phyloP scores from a whole-genome alignment of 352 stramenopile genomes.

The Peronospora belbahrii region DNA sequence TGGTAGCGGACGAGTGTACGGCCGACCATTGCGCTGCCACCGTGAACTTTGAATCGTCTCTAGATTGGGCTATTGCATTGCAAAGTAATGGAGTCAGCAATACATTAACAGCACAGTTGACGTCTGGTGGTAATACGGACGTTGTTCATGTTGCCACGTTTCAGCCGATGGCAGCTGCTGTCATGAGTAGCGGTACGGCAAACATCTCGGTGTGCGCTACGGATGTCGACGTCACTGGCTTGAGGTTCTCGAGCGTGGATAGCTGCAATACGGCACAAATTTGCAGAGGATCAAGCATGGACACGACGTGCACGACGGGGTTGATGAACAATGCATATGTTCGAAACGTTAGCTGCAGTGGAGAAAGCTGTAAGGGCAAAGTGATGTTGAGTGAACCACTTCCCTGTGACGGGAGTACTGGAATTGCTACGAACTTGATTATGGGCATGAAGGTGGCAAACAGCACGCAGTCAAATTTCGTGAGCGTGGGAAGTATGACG shows the following conservation, averaged over 20 bases:
- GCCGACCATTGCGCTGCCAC: slow-evolving; percentile 44
- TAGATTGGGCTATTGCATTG: slow-evolving; percentile 69
- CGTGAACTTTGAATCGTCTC: slow-evolving; percentile 31
- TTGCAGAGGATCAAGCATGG: slow-evolving; percentile 37
- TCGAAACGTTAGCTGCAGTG: slow-evolving; percentile 32
- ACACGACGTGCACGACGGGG: slow-evolving; percentile 39
- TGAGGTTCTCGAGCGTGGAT: slow-evolving; percentile 39
- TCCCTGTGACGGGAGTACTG: slow-evolving; percentile 34
- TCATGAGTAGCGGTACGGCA: slow-evolving; percentile 17
- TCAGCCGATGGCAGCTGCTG: slow-evolving; percentile 25
- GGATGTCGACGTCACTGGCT: slow-evolving; percentile 35
- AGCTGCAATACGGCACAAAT: slow-evolving; percentile 54
- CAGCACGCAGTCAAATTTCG: slow-evolving; percentile 38
- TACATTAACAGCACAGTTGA: slow-evolving; percentile 46
- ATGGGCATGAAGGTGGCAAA: slow-evolving; percentile 45
- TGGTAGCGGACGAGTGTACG: slow-evolving; percentile 28
- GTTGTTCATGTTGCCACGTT: slow-evolving; percentile 42
- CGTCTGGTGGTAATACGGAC: slow-evolving; percentile 27
- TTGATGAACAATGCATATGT: slow-evolving; percentile 31
- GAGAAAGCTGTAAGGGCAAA: slow-evolving; percentile 42
- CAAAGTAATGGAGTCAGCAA: slow-evolving; percentile 33
- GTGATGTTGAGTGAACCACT: slow-evolving; percentile 36
- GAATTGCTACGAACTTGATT: slow-evolving; percentile 33
- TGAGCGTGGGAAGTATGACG: slow-evolving; percentile 36
- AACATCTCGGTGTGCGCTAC: slow-evolving; percentile 46